Conservation (phyloP, 2,329 filamentous ascomycete genomes). For the Aspergillus sp. region DNA sequence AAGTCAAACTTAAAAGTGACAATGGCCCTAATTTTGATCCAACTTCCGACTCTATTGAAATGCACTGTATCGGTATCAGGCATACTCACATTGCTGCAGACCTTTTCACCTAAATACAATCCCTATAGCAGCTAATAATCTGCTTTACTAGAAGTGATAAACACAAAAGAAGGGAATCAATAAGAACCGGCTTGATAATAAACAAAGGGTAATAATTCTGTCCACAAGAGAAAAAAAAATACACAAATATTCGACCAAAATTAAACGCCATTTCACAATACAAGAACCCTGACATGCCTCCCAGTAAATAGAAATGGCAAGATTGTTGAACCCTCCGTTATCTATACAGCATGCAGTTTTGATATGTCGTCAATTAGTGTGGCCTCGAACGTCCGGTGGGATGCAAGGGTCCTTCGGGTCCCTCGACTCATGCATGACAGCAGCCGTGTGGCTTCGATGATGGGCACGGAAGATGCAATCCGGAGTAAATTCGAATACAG, state of each 20-base stretch:
- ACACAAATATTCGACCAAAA: conserved; percentile 7
- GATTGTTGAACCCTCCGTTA: conserved; percentile 1
- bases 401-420: conserved; percentile 1
- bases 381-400: background rate
- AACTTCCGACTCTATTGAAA: background rate
- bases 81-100: background rate
- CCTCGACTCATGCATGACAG: background rate
- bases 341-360: background rate
- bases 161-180: background rate
- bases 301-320: conserved; percentile 1
- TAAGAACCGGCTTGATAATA: conserved; percentile 1
- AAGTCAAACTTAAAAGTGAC: no score
- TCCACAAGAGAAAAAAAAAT: conserved; percentile 7
- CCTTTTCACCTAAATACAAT: background rate
- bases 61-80: background rate
- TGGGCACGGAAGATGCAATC: no score
- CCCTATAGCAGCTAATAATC: background rate
- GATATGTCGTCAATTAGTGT: background rate
- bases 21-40: no score
- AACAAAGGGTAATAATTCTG: conserved; percentile 3
- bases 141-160: background rate
- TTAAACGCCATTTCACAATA: conserved; percentile 17
- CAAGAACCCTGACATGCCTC: conserved; percentile 8
- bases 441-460: background rate
- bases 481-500: no score